These are phyloP conservation scores for Patellifolia procumbens DNA, from an alignment of 179 eudicot species.

Conservation along the genomic window DNA sequence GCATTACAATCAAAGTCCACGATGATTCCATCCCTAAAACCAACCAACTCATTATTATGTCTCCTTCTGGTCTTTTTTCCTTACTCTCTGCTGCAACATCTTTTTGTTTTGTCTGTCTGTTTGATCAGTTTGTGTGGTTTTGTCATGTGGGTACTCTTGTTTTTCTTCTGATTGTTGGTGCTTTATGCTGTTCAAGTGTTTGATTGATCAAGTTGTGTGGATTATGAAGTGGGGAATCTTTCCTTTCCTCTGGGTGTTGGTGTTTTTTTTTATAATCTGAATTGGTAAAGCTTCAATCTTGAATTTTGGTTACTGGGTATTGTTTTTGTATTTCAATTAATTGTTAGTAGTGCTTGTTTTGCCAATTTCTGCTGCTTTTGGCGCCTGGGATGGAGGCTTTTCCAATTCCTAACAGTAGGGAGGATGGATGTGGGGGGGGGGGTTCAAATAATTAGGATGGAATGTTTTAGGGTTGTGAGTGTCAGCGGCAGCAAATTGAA, in stretches of 20 bases:
- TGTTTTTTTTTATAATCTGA: conserved; percentile 14
- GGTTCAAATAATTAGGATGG: too few relatives aligned
- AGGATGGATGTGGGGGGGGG: too few relatives aligned
- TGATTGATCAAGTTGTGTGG: not conserved
- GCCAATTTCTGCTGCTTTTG: conserved; percentile 7
- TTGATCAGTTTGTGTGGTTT: conserved; percentile 19
- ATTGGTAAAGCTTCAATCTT: conserved; percentile 6
- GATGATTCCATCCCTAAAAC: conserved; percentile 75
- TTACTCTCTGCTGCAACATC: too few relatives aligned
- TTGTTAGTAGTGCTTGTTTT: not conserved
- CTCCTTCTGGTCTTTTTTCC: conserved; percentile 72
- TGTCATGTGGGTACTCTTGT: conserved; percentile 12
- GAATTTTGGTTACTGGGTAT: conserved; percentile 4
- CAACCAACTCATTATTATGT: conserved; percentile 87
- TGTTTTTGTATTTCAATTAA: not conserved
- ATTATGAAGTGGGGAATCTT: not conserved
- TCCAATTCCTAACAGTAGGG: too few relatives aligned
- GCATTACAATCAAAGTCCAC: conserved; percentile 88
- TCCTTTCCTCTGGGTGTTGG: conserved; percentile 3
- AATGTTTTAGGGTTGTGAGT: too few relatives aligned
- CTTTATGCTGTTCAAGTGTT: conserved; percentile 1
- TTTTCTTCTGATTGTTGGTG: conserved; percentile 3
- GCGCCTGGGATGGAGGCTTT: conserved; percentile 12
- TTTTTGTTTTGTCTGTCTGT: conserved; percentile 14
- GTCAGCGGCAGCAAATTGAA: too few relatives aligned